These are phyloP conservation scores for Cyclotella cryptica DNA, from an alignment of 108 stramenopile species.

Conservation along the genomic window DNA sequence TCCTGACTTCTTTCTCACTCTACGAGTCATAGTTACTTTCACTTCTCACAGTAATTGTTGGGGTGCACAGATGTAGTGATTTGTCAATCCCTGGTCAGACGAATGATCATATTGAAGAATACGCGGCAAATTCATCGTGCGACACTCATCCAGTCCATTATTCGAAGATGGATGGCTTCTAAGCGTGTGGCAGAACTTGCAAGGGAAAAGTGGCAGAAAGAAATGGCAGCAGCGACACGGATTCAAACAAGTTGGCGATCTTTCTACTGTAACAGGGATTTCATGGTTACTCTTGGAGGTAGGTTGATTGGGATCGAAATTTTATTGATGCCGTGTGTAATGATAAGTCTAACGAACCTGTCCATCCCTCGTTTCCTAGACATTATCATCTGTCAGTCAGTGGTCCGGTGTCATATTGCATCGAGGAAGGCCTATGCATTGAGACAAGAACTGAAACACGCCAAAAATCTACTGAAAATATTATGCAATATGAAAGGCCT, in stretches of 20 bases:
- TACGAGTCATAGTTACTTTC: not conserved
- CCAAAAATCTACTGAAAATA: not conserved
- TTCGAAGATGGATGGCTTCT: conserved; percentile 3
- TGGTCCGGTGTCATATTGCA: conserved; percentile 4
- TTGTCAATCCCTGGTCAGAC: not conserved
- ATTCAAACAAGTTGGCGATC: not conserved
- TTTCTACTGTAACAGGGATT: not conserved
- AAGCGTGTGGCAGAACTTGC: not conserved
- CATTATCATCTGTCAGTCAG: conserved; percentile 2
- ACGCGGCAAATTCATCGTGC: not conserved
- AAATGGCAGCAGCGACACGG: not conserved
- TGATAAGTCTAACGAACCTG: not conserved
- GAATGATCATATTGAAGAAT: too few species aligned
- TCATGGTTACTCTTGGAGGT: conserved; percentile 8
- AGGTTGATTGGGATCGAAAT: not conserved
- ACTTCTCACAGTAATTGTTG: not conserved
- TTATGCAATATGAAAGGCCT: not conserved
- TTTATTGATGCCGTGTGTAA: not conserved
- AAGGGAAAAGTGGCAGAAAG: not conserved
- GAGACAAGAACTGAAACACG: conserved; percentile 1
- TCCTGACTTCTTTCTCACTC: not conserved
- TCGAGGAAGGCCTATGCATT: not conserved
- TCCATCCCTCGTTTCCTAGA: not conserved
- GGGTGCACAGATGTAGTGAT: not conserved
- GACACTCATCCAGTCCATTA: not conserved